These are phyloP conservation scores for Salix exigua DNA, from an alignment of 345 rosid genomes.

Conservation along the genomic window DNA sequence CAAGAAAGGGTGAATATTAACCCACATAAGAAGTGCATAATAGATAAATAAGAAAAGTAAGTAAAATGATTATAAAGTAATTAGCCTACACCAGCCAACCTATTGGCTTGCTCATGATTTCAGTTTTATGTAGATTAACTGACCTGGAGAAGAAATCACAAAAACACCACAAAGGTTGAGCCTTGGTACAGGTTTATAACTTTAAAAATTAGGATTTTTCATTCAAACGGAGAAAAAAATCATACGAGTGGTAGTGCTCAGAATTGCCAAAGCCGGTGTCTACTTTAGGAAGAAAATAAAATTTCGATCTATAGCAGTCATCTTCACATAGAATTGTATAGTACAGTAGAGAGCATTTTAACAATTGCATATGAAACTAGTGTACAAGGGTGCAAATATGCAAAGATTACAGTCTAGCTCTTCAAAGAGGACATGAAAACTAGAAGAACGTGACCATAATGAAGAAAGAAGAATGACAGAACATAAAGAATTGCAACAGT, in stretches of 20 bases:
- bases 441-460: background rate
- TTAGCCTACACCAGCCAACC: background rate
- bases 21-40: background rate
- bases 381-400: background rate
- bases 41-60: background rate
- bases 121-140: background rate
- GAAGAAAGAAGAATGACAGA: slow-evolving; percentile 1
- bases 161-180: background rate
- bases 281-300: background rate
- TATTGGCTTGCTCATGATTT: background rate
- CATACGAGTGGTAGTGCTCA: background rate
- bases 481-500: background rate
- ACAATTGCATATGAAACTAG: background rate
- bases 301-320: background rate
- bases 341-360: background rate
- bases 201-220: background rate
- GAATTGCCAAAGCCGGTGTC: background rate
- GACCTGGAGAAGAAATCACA: background rate
- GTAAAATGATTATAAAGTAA: background rate
- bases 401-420: background rate
- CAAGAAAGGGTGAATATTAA: background rate
- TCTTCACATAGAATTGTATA: too few species aligned
- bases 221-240: background rate
- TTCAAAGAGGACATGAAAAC: background rate
- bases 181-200: background rate